Percentiles rank a stretch among this genome's conserved stretches.
Evolutionary conservation across 2,329 filamentous ascomycete genomes (phyloP).

Genomic region (Annulohypoxylon truncatum): DNA sequence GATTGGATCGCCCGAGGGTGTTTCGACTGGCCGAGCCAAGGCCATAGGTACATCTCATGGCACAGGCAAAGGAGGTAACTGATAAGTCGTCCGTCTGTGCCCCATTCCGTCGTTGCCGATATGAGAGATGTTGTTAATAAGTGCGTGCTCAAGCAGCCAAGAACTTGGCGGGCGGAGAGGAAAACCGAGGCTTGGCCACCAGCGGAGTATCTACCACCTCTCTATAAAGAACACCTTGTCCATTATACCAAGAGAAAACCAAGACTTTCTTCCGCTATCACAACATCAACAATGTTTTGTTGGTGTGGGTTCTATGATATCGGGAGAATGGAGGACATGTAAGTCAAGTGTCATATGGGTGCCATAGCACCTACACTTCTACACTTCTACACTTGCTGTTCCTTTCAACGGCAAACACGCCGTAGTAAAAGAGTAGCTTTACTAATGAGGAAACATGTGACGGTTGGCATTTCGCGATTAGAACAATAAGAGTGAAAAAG

Average conservation of each 20-base stretch:
- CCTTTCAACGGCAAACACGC: no score
- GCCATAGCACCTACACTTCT: not conserved
- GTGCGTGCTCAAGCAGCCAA: conserved; percentile 46
- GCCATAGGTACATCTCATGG: not conserved
- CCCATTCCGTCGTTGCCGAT: conserved; percentile 30
- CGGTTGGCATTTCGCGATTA: not conserved
- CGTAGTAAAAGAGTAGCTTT: not conserved
- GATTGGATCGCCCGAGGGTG: conserved; percentile 1
- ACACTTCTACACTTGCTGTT: no score
- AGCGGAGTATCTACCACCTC: conserved; percentile 42
- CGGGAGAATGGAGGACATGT: conserved; percentile 25
- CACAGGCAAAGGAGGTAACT: conserved; percentile 12
- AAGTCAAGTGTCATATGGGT: not conserved
- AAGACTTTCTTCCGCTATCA: conserved; percentile 43
- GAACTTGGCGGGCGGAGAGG: conserved; percentile 51
- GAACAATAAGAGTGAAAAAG: not conserved
- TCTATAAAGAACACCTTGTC: conserved; percentile 32
- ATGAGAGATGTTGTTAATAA: conserved; percentile 18
- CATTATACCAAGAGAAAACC: conserved; percentile 41
- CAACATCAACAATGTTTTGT: conserved; percentile 10
- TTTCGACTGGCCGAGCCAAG: not conserved
- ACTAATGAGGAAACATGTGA: not conserved
- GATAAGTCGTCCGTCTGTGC: conserved; percentile 13
- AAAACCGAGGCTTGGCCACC: conserved; percentile 49
- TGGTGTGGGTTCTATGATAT: conserved; percentile 7